phyloP scores from a whole-genome alignment of 352 stramenopile genomes.

The Pythium folliculosum region DNA sequence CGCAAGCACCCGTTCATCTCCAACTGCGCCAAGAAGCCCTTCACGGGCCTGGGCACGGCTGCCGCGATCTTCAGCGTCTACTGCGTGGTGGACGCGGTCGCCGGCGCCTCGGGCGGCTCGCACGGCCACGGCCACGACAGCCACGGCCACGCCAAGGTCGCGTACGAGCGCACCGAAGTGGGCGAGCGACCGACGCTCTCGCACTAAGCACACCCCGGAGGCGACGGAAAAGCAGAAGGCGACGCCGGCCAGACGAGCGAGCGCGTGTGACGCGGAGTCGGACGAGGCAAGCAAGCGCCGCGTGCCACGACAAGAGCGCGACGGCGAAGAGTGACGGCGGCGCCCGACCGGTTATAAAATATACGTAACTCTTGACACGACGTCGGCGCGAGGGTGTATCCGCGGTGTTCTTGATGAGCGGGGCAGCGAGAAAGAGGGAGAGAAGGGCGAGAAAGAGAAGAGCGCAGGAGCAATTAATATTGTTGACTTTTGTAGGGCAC shows the following conservation, averaged over 20 bases:
- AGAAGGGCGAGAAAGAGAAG: background rate
- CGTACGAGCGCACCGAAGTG: conserved; percentile 59
- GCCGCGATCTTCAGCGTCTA: conserved; percentile 83
- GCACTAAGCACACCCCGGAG: conserved; percentile 26
- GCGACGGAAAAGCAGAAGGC: background rate
- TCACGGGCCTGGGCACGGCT: conserved; percentile 75
- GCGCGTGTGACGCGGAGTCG: too few species aligned
- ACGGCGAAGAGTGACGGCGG: background rate
- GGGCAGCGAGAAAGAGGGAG: background rate
- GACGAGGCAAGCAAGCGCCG: conserved; percentile 1
- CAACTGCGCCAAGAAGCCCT: conserved; percentile 84
- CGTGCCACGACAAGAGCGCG: background rate
- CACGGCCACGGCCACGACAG: conserved; percentile 35
- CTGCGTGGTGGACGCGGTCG: conserved; percentile 67
- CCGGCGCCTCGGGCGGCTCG: conserved; percentile 33
- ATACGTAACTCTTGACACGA: conserved; percentile 19
- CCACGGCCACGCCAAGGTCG: conserved; percentile 41
- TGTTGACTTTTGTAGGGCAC: background rate
- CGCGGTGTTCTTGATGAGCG: too few species aligned
- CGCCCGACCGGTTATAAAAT: conserved; percentile 19
- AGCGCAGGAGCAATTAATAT: background rate
- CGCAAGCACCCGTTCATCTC: conserved; percentile 87
- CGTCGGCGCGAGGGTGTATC: background rate
- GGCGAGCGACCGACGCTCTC: conserved; percentile 55
- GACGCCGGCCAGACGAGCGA: background rate